Base-by-base conservation (phyloP, 2,329 filamentous ascomycete genomes). In the Cercospora citrullina region DNA sequence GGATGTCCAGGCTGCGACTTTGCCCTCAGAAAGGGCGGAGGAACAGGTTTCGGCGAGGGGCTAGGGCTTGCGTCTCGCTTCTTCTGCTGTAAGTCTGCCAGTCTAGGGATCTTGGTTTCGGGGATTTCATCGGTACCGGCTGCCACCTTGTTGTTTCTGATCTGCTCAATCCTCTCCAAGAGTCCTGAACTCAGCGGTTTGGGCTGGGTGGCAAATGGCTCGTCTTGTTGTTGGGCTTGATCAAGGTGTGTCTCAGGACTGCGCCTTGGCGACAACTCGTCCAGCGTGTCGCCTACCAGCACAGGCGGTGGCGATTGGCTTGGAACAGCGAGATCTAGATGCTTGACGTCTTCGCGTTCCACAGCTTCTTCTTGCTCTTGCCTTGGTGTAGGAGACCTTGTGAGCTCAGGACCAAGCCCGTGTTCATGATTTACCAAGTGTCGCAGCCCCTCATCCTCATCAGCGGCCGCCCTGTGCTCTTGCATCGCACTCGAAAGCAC, bases 401-500 rank as follows among this genome's bases (percentile, higher is more conserved):
- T 65, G 14, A 75, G 68, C 18, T 71, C 70, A 30, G 48, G 60
- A 7, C 67, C 72, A n/a, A 71, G 33, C 12, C 69, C 68, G 2
- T 69, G 63, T 42, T 71, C 73, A 55, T 66, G 65, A 23, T 70
- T 70, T 8, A 28, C 67, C 3, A 73, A 55, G 10, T 68, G 64
- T 30, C 68, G 61, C n/a, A 74, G 42, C 21, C 71, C 68, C 12
- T 67, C 67, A 31, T 26, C 64, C 8, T 72, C 70, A 18, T 75
- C 75, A 16, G 64, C 68, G 2, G 72, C 68, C 16, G 71, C 68
- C 57, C 74, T 74, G 72, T 91, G 86, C 74, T 90, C 87, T 74
- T 91, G 86, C 14, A 90, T 85, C 3, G 90, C 88, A 8, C 88
- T 89, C 6, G 85, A 85, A 30, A 91, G 78, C 71, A 89, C 87